A percentile compares a stretch with the other conserved stretches of the same genome.
Evolutionary conservation across 352 stramenopile genomes (phyloP).

Genomic region (Globisporangium irregulare): DNA sequence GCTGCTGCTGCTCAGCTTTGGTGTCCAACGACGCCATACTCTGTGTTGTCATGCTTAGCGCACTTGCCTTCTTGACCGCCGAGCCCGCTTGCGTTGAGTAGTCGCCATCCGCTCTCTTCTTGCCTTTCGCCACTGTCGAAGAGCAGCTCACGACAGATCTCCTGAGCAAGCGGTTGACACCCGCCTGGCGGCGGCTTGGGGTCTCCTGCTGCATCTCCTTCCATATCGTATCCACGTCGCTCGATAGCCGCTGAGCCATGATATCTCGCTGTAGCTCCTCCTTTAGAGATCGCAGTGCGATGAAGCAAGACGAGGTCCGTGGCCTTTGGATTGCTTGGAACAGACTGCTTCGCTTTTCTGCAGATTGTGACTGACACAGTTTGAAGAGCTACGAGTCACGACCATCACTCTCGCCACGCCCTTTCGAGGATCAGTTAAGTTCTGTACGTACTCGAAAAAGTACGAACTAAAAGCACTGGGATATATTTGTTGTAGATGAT

Average conservation of each 20-base stretch:
- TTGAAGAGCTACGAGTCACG: neutral
- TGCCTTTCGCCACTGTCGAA: conserved; percentile 9
- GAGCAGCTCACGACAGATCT: conserved; percentile 33
- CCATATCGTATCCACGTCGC: conserved; percentile 42
- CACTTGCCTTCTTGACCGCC: neutral
- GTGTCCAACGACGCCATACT: neutral
- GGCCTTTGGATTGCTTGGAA: no score
- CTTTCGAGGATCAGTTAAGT: neutral
- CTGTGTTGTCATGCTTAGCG: neutral
- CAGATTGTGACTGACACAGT: neutral
- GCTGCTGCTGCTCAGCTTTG: neutral
- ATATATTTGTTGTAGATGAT: neutral
- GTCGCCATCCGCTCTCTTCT: neutral
- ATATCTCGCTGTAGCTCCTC: neutral
- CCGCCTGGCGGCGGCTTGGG: conserved; percentile 1
- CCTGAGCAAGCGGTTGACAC: conserved; percentile 34
- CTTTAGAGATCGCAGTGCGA: neutral
- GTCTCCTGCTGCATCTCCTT: conserved; percentile 42
- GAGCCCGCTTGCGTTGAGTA: no score
- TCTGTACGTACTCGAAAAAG: neutral
- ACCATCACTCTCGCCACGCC: neutral
- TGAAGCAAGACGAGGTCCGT: neutral
- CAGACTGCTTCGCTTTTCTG: neutral
- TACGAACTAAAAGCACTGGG: neutral
- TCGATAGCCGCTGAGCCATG: neutral